Evolutionary conservation across 768 basidiomycete genomes (phyloP).

Genomic region (Pleurotus cornucopiae): DNA sequence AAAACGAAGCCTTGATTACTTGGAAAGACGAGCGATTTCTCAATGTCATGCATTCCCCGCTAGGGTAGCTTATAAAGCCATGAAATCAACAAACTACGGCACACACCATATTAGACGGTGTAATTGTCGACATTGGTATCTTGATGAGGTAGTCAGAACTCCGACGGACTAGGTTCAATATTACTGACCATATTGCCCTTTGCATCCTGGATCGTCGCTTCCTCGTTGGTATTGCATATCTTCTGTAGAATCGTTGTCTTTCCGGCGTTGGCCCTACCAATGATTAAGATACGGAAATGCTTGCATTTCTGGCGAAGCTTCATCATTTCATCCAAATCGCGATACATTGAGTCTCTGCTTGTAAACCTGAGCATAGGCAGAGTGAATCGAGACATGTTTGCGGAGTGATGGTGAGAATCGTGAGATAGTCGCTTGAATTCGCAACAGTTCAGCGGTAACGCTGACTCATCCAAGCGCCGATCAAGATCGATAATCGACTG

Average conservation of each 20-base stretch:
- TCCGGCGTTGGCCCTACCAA: conserved; percentile 35
- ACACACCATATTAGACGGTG: conserved; percentile 1
- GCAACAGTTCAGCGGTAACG: too few species aligned
- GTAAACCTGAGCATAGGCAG: background rate
- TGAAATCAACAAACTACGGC: background rate
- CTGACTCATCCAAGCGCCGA: too few species aligned
- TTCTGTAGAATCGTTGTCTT: conserved; percentile 36
- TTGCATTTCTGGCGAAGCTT: conserved; percentile 6
- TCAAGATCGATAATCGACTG: too few species aligned
- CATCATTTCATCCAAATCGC: conserved; percentile 3
- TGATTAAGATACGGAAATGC: conserved; percentile 32
- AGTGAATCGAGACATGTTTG: background rate
- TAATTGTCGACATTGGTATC: background rate
- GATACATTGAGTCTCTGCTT: background rate
- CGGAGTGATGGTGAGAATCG: too few species aligned
- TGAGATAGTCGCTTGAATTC: too few species aligned
- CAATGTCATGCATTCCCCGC: conserved; percentile 9
- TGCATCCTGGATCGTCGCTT: conserved; percentile 22
- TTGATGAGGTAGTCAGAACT: background rate
- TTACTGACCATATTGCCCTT: conserved; percentile 16
- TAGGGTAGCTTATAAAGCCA: background rate
- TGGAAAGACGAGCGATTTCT: conserved; percentile 7
- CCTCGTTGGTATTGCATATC: conserved; percentile 29
- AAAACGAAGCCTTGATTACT: conserved; percentile 15
- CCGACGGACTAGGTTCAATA: background rate